Conservation (phyloP, 768 basidiomycete genomes). For the Mycena floridula region DNA sequence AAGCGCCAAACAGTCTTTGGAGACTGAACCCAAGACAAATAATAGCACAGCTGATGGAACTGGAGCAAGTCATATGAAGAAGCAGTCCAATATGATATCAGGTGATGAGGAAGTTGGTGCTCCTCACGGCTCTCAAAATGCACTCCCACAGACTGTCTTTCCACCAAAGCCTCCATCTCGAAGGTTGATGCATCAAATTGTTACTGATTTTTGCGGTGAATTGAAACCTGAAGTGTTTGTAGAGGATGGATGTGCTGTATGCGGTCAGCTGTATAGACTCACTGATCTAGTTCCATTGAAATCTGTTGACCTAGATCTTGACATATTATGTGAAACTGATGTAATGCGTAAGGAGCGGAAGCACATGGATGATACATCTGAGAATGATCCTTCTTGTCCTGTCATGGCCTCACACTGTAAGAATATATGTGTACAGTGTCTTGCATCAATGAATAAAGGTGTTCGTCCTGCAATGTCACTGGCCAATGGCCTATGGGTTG, state of each 20-base stretch:
- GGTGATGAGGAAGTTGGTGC: too few relatives aligned
- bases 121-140: too few relatives aligned
- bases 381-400: not conserved
- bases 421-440: not conserved
- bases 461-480: not conserved
- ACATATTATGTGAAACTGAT: not conserved
- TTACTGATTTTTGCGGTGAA: not conserved
- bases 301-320: not conserved
- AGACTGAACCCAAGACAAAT: too few relatives aligned
- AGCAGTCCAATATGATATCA: too few relatives aligned
- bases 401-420: not conserved
- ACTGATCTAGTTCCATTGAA: not conserved
- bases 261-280: not conserved
- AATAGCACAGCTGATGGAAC: too few relatives aligned
- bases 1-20: too few relatives aligned
- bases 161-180: not conserved
- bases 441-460: not conserved
- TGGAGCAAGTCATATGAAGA: too few relatives aligned
- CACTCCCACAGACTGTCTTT: too few relatives aligned
- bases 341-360: not conserved
- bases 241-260: not conserved
- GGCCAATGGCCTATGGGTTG: not conserved
- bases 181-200: not conserved
- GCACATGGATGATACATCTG: not conserved
- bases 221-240: not conserved